Evolutionary conservation across 2,329 filamentous ascomycete species (phyloP), one percentile per base, ranked within the genome.

Genomic region (Hymenoscyphus linearis): DNA sequence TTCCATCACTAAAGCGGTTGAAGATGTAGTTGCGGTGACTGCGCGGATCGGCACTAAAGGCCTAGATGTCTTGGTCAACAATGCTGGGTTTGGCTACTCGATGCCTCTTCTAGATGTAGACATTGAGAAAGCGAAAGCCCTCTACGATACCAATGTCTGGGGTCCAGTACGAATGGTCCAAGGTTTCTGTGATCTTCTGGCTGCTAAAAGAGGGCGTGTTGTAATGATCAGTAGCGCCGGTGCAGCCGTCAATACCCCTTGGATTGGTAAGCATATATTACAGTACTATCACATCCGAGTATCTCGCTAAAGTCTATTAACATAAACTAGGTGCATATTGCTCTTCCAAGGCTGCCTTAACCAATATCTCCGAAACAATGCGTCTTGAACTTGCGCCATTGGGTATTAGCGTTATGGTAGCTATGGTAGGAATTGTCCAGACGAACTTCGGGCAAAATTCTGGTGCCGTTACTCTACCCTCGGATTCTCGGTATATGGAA

Each of bases 161-260:
- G 70, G 62, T 34, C 65, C 66, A 14, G 67, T 72, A 60, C 66
- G 66, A 13, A 65, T 70, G 53, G 68, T 67, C 16, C 66, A 72
- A 44, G 64, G 64, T 9, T 72, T 72, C 55, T 58, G 64, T 5
- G 62, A 67, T 9, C 53, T 72, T 7, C 50, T 60, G 4, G 56
- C 60, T n/a, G 13, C 34, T 9, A 47, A 60, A 18, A 37, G 58
- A 26, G 77, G 78, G 27, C 78, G 74, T 2, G 76, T 79, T 64
- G 72, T 79, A 18, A 75, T 77, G 58, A 70, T 78, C 61, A 76
- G 76, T 50, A 78, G 76, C 18, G 60, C 70, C 6, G 50, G 52
- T 36, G 58, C 47, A 18, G 35, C 22, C n/a, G 35, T 57, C 25
- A 62, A 59, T 37, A 36, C 55, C n/a, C 60, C 31, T 18, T 63